phyloP scores from a whole-genome alignment of 805 yeast species.

The Myxozyma geophila region DNA sequence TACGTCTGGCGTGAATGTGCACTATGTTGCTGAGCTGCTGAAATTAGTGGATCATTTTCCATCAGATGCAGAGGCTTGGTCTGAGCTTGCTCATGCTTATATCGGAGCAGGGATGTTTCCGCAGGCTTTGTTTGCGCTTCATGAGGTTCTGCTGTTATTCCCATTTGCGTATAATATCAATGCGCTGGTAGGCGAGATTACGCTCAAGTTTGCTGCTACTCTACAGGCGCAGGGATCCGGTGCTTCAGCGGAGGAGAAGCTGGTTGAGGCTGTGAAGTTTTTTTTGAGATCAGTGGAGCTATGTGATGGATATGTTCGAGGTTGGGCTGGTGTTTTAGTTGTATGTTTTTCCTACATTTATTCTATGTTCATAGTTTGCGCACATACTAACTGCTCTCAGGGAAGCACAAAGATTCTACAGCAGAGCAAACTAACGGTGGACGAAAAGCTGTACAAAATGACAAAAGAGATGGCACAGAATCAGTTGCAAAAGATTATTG shows the following conservation, averaged over 20 bases:
- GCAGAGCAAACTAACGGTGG: slow-evolving; percentile 24
- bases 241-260: slow-evolving; percentile 36
- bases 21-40: slow-evolving; percentile 59
- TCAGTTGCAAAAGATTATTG: slow-evolving; percentile 48
- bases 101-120: slow-evolving; percentile 62
- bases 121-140: slow-evolving; percentile 66
- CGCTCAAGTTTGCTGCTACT: slow-evolving; percentile 37
- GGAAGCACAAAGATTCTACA: slow-evolving; percentile 40
- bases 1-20: slow-evolving; percentile 42
- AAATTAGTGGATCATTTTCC: slow-evolving; percentile 68
- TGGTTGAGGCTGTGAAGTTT: slow-evolving; percentile 49
- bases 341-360: slow-evolving; percentile 25
- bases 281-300: slow-evolving; percentile 77
- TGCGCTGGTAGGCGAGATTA: slow-evolving; percentile 64
- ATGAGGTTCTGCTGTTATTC: slow-evolving; percentile 68
- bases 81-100: slow-evolving; percentile 74
- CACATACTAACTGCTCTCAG: background rate
- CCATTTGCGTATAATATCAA: slow-evolving; percentile 74
- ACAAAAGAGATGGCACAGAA: slow-evolving; percentile 48
- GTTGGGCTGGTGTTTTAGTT: slow-evolving; percentile 71
- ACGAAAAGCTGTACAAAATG: slow-evolving; percentile 41
- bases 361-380: background rate
- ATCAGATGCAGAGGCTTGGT: slow-evolving; percentile 76
- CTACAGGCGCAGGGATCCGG: slow-evolving; percentile 29
- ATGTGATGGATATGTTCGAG: slow-evolving; percentile 66